A percentile compares a stretch with the other conserved stretches of the same genome.
Evolutionary conservation across 2,329 filamentous ascomycete genomes (phyloP).

Genomic region (Rutstroemia sp.): DNA sequence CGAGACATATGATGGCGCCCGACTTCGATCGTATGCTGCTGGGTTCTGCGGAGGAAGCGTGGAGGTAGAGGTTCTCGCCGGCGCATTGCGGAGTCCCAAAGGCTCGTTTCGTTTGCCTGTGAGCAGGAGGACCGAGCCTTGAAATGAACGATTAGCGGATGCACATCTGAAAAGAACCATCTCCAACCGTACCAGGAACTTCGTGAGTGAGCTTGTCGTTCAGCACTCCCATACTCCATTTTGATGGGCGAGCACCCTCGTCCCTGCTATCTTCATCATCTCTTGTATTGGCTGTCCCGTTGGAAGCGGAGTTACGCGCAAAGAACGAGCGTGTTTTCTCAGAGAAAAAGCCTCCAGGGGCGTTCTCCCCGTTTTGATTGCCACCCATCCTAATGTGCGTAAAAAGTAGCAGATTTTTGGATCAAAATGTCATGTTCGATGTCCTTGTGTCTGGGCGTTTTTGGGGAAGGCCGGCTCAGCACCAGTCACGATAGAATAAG

Average conservation of each 20-base stretch:
- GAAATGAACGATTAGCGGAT: neutral
- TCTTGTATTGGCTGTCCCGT: neutral
- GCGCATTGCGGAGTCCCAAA: constrained; percentile 49
- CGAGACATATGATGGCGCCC: constrained; percentile 8
- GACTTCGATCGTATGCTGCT: constrained; percentile 10
- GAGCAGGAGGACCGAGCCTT: constrained; percentile 52
- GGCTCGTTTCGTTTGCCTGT: constrained; percentile 49
- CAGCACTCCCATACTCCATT: constrained; percentile 69
- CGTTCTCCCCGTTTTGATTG: neutral
- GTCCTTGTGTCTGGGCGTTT: neutral
- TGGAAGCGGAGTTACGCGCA: constrained; percentile 15
- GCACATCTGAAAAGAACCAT: neutral
- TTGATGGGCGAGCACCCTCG: constrained; percentile 27
- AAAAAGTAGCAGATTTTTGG: neutral
- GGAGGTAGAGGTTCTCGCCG: constrained; percentile 49
- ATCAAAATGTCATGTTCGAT: neutral
- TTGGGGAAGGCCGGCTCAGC: neutral
- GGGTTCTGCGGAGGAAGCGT: constrained; percentile 30
- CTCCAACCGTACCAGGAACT: constrained; percentile 61
- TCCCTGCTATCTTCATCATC: constrained; percentile 8
- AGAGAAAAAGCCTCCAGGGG: neutral
- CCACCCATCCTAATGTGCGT: neutral
- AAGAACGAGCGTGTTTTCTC: constrained; percentile 19
- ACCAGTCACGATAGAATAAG: neutral
- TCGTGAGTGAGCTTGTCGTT: constrained; percentile 76